Evolutionary conservation across 495 filamentous ascomycete genomes (phyloP).

Genomic region (Amniculicola lignicola): DNA sequence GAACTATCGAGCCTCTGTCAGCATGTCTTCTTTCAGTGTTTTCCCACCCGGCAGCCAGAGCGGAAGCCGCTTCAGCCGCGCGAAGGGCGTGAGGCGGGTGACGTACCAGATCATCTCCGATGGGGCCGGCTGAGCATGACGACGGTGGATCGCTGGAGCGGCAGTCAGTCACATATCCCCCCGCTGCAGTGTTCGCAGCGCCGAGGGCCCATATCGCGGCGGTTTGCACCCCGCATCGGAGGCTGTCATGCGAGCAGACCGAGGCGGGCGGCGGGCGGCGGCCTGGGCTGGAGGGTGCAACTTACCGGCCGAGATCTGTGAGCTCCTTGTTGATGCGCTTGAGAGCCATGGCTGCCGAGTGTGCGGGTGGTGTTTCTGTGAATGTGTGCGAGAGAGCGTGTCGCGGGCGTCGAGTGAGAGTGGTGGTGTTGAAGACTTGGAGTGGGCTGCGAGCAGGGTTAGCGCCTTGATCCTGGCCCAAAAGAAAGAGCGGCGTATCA

Average conservation of each 20-base stretch:
- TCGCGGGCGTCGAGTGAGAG: constrained; percentile 10
- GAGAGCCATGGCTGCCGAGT: constrained; percentile 74
- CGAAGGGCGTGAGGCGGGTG: background rate
- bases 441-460: constrained; percentile 32
- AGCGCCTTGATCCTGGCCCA: constrained; percentile 32
- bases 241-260: constrained; percentile 34
- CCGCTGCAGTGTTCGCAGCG: no score
- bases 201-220: no score
- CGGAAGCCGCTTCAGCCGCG: constrained; percentile 27
- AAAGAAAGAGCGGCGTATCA: constrained; percentile 31
- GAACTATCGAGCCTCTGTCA: constrained; percentile 59
- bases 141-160: constrained; percentile 86
- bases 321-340: constrained; percentile 99
- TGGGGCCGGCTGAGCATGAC: constrained; percentile 94
- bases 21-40: background rate
- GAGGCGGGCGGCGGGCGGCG: background rate
- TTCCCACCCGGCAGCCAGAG: background rate
- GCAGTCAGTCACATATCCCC: constrained; percentile 45
- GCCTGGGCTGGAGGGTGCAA: constrained; percentile 4
- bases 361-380: constrained; percentile 38
- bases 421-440: constrained; percentile 31
- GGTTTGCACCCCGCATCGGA: constrained; percentile 32
- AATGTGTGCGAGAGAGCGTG: constrained; percentile 33
- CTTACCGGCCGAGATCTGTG: constrained; percentile 97
- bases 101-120: constrained; percentile 96